These are phyloP conservation scores for Arthrobotrys sinensis DNA, from an alignment of 2,329 filamentous ascomycete species.

Conservation along the genomic window DNA sequence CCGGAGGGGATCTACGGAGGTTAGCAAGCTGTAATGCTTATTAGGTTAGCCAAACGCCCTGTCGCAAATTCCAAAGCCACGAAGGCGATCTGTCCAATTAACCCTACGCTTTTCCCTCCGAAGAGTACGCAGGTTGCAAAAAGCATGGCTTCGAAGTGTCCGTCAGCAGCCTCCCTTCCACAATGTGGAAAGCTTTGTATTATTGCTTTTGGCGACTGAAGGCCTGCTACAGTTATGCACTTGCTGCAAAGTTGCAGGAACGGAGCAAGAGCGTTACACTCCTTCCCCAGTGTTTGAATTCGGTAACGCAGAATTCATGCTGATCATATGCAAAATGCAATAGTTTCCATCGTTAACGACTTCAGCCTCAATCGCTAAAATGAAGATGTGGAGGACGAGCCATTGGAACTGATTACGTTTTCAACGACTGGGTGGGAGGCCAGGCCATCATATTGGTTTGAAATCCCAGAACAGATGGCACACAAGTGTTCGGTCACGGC, in stretches of 20 bases:
- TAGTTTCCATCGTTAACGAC: slow-evolving; percentile 47
- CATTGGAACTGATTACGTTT: slow-evolving; percentile 14
- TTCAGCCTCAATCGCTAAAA: slow-evolving; percentile 50
- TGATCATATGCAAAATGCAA: slow-evolving; percentile 55
- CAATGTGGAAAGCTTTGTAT: not conserved
- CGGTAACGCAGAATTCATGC: slow-evolving; percentile 27
- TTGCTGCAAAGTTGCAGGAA: slow-evolving; percentile 5
- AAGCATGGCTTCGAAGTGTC: not conserved
- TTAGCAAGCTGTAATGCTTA: slow-evolving; percentile 7
- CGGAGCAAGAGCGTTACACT: slow-evolving; percentile 29
- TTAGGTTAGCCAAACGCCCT: not conserved
- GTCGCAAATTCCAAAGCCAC: not conserved
- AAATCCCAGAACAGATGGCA: slow-evolving; percentile 24
- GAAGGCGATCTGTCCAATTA: not conserved
- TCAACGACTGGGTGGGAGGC: slow-evolving; percentile 3
- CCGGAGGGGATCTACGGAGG: not conserved
- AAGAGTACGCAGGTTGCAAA: not conserved
- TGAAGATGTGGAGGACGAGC: slow-evolving; percentile 10
- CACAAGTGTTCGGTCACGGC: slow-evolving; percentile 32
- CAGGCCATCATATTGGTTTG: slow-evolving; percentile 1
- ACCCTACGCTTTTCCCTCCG: not conserved
- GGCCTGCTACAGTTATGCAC: slow-evolving; percentile 6
- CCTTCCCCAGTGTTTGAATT: slow-evolving; percentile 23
- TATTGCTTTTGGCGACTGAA: slow-evolving; percentile 3
- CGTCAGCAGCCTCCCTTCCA: not conserved